Evolutionary conservation across 345 rosid species (phyloP).

Genomic region (Laguncularia racemosa): DNA sequence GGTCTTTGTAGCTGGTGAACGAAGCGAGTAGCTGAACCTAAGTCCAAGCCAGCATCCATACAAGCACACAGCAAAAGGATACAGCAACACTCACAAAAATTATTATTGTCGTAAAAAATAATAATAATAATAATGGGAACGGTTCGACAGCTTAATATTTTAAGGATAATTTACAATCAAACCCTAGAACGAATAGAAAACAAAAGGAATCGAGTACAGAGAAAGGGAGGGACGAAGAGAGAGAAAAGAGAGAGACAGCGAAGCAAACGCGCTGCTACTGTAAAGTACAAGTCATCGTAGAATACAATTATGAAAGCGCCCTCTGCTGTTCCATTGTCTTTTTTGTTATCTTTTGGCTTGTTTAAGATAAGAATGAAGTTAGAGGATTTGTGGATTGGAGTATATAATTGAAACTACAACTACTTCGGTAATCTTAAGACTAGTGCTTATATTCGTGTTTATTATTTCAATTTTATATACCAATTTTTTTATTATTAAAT

Average conservation of each 20-base stretch:
- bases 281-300: background rate
- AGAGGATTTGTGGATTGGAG: no score
- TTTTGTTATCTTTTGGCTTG: no score
- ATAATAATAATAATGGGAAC: background rate
- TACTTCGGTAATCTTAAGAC: no score
- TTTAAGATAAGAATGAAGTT: no score
- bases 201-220: slow-evolving; percentile 6
- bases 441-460: no score
- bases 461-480: no score
- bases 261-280: background rate
- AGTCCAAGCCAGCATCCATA: slow-evolving; percentile 16
- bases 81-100: background rate
- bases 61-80: background rate
- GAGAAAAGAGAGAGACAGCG: background rate
- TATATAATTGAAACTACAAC: no score
- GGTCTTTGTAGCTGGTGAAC: slow-evolving; percentile 13
- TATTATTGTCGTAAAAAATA: background rate
- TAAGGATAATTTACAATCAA: background rate
- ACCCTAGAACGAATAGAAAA: slow-evolving; percentile 12
- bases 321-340: no score
- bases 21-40: slow-evolving; percentile 14
- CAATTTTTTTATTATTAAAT: no score
- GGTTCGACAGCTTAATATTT: background rate
- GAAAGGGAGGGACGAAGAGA: background rate
- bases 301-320: background rate